These are phyloP conservation scores for Linnemannia exigua DNA, from an alignment of 192 early-diverging fungal genomes.

Conservation along the genomic window DNA sequence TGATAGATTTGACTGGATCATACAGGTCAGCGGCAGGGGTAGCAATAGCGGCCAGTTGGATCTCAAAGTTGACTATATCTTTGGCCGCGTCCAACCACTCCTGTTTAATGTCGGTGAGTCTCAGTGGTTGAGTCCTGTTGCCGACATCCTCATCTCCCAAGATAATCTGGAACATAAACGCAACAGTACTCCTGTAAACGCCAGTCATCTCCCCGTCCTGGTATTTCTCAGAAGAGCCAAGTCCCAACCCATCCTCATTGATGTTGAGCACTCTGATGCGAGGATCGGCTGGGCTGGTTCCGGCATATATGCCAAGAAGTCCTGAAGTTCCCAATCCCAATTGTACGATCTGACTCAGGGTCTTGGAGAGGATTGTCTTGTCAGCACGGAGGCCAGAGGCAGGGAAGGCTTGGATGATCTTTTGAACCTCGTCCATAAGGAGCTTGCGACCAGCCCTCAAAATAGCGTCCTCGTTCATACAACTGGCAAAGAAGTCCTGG, in stretches of 20 bases:
- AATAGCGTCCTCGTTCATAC: slow-evolving; percentile 57
- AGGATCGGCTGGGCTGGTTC: neutral
- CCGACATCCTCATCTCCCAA: slow-evolving; percentile 6
- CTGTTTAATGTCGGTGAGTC: neutral
- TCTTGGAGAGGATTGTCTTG: slow-evolving; percentile 4
- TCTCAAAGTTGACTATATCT: slow-evolving; percentile 67
- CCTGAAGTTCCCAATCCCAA: neutral
- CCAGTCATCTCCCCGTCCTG: slow-evolving; percentile 44
- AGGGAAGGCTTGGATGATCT: slow-evolving; percentile 42
- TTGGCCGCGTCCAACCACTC: slow-evolving; percentile 47
- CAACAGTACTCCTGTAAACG: slow-evolving; percentile 55
- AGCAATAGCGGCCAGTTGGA: slow-evolving; percentile 41
- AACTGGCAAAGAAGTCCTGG: slow-evolving; percentile 64
- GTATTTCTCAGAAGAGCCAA: slow-evolving; percentile 71
- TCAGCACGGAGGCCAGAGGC: neutral
- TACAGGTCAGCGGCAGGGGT: neutral
- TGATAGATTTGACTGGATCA: no score
- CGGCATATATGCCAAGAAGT: neutral
- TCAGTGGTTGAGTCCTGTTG: neutral
- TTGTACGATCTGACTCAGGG: no score
- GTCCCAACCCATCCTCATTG: slow-evolving; percentile 19
- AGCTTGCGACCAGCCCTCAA: slow-evolving; percentile 48
- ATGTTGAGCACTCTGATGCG: neutral
- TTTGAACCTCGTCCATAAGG: slow-evolving; percentile 35
- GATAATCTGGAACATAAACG: slow-evolving; percentile 48